phyloP scores from a whole-genome alignment of 352 stramenopile genomes.

The Pythium sp. region DNA sequence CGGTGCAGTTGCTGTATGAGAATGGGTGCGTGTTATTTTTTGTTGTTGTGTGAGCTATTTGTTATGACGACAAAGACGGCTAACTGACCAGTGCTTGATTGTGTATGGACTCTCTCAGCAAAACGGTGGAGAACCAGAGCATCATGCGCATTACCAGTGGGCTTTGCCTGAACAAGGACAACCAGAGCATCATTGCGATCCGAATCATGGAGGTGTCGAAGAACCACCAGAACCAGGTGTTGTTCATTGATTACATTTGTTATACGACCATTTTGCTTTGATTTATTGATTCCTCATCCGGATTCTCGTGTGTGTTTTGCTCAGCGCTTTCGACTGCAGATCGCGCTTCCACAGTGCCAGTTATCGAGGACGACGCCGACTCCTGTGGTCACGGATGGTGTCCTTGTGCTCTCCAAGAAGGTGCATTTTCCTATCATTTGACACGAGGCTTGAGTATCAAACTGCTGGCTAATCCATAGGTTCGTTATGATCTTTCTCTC shows the following conservation, averaged over 20 bases:
- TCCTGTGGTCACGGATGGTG: conserved; percentile 41
- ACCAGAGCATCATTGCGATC: conserved; percentile 48
- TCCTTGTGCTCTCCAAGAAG: conserved; percentile 73
- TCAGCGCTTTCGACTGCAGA: conserved; percentile 59
- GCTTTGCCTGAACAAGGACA: conserved; percentile 56
- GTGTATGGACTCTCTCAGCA: conserved; percentile 24
- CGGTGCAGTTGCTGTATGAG: conserved; percentile 71
- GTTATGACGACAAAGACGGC: background rate
- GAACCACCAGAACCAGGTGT: conserved; percentile 81
- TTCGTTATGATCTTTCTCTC: background rate
- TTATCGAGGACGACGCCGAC: conserved; percentile 18
- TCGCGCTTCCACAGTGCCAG: conserved; percentile 43
- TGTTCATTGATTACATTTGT: background rate
- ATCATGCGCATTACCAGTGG: conserved; percentile 60
- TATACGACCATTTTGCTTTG: background rate
- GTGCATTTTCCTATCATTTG: conserved; percentile 15
- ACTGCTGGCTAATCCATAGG: background rate
- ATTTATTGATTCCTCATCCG: background rate
- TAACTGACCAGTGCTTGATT: background rate
- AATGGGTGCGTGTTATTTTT: conserved; percentile 33
- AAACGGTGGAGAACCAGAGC: conserved; percentile 74
- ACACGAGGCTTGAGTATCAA: background rate
- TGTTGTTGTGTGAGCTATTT: background rate
- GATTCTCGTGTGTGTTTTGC: background rate
- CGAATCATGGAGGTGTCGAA: conserved; percentile 83